A percentile compares a stretch with the other conserved stretches of the same genome.
These are phyloP conservation scores for Cyclostephanos tholiformis DNA, from an alignment of 108 stramenopile species.

Conservation along the genomic window DNA sequence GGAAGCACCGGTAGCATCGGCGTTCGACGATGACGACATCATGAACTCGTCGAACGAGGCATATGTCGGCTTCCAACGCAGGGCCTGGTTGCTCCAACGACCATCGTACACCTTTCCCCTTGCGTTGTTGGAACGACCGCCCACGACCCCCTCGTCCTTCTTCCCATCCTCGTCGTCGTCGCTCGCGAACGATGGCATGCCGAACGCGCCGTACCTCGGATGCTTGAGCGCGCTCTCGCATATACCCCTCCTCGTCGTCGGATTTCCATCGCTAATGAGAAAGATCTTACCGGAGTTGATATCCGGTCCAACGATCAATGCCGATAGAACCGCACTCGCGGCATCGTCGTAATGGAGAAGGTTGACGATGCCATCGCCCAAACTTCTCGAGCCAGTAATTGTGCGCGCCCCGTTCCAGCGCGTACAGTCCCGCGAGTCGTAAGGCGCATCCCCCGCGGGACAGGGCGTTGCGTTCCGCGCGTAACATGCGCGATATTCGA, in stretches of 20 bases:
- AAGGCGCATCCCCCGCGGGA: slow-evolving; percentile 63
- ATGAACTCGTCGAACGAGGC: slow-evolving; percentile 83
- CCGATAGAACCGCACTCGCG: slow-evolving; percentile 70
- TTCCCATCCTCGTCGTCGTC: slow-evolving; percentile 78
- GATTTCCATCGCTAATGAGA: slow-evolving; percentile 86
- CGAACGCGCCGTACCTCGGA: slow-evolving; percentile 42
- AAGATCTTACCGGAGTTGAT: slow-evolving; percentile 58
- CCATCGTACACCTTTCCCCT: slow-evolving; percentile 87
- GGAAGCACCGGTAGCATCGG: background rate
- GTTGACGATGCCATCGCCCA: slow-evolving; percentile 84
- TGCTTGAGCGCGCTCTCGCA: slow-evolving; percentile 79
- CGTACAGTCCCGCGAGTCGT: slow-evolving; percentile 83
- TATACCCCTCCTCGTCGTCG: slow-evolving; percentile 72
- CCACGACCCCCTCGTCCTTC: slow-evolving; percentile 67
- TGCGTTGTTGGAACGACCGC: slow-evolving; percentile 50
- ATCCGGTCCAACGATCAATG: slow-evolving; percentile 50
- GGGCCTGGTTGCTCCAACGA: slow-evolving; percentile 57
- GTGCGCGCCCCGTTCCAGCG: slow-evolving; percentile 81
- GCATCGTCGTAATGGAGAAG: slow-evolving; percentile 92
- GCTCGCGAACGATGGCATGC: slow-evolving; percentile 71
- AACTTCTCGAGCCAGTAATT: slow-evolving; percentile 80
- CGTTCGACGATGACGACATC: slow-evolving; percentile 16
- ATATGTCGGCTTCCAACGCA: slow-evolving; percentile 80
- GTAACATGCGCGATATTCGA: slow-evolving; percentile 59
- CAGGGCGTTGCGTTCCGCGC: slow-evolving; percentile 66